Conservation (phyloP, 768 basidiomycete species). For the Guyanaporus albipodus region DNA sequence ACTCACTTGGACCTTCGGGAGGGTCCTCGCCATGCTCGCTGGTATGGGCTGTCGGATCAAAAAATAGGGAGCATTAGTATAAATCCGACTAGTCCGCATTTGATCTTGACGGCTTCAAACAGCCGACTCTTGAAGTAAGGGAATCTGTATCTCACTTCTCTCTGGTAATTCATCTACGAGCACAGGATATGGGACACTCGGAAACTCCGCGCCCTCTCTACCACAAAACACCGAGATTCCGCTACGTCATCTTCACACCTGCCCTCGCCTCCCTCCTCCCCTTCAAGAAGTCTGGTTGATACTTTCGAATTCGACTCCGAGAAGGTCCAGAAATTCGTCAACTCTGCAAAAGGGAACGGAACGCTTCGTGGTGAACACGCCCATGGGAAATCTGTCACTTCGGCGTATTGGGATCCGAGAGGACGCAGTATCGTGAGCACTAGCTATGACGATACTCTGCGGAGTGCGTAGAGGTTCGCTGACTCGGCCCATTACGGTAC, state of each 20-base stretch:
- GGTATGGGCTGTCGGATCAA: slow-evolving; percentile 62
- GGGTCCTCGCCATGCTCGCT: slow-evolving; percentile 45
- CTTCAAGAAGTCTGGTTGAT: slow-evolving; percentile 4
- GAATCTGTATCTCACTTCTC: neutral
- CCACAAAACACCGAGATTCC: slow-evolving; percentile 18
- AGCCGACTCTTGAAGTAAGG: slow-evolving; percentile 64
- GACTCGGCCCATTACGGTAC: neutral
- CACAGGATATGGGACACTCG: slow-evolving; percentile 77
- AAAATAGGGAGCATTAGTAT: slow-evolving; percentile 81
- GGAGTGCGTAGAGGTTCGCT: slow-evolving; percentile 44
- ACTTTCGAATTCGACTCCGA: slow-evolving; percentile 37
- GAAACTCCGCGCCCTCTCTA: slow-evolving; percentile 49
- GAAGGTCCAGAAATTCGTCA: slow-evolving; percentile 44
- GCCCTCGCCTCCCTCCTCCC: slow-evolving; percentile 27
- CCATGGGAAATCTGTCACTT: slow-evolving; percentile 75
- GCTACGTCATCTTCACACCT: slow-evolving; percentile 14
- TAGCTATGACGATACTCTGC: slow-evolving; percentile 74
- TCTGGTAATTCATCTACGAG: neutral
- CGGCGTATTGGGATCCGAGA: slow-evolving; percentile 83
- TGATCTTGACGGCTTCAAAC: slow-evolving; percentile 75
- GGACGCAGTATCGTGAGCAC: slow-evolving; percentile 80
- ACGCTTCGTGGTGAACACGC: slow-evolving; percentile 59
- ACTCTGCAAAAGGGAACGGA: slow-evolving; percentile 50
- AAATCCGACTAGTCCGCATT: slow-evolving; percentile 64
- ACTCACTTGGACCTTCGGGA: slow-evolving; percentile 77